Base-by-base conservation (phyloP, 1,284 basidiomycete genomes). In the Papiliotrema fonsecae region DNA sequence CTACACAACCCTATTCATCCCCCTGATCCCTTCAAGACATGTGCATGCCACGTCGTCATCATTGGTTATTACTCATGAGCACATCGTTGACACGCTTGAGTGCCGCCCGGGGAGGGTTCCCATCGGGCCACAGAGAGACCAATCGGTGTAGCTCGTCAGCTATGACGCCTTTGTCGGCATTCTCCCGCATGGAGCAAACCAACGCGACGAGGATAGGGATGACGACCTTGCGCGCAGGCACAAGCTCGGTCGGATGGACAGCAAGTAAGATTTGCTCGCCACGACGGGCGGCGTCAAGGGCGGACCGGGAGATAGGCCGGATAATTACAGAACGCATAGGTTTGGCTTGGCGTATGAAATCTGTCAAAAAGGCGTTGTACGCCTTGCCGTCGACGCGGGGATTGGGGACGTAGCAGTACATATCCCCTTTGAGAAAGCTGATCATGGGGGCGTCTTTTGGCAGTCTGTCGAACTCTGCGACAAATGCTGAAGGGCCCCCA, bases 51-150 rank as follows among this genome's bases (percentile, higher is more conserved):
- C n/a, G n/a, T n/a, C n/a, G n/a, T n/a, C n/a, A 21, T 18, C 21
- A 35, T 47, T 25, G 3, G 16, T 35, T 13, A 13, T 13, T 13
- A 22, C 62, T 59, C 64, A 74, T 72, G 19, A 71, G 52, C 42
- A 67, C 63, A 57, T 73, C 70, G 52, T 74, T 74, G 43, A 72
- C 60, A 28, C 71, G 42, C 51, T 69, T 72, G 42, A 74, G 44
- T 1, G 67, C 67, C 0, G 66, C 64, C 14, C 71, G 51, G 18
- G 69, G 64, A 1, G 70, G 70, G 47, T 74, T 74, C 4, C 66
- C 68, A 47, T 71, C 66, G 0, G 69, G 71, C 65, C 72, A 68
- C 1, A 64, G 57, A 2, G 67, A 49, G 6, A 73, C 60, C 16
- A 74, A 56, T 34, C 45, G 42, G 42, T 73, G 69, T 9, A 74